These are phyloP conservation scores for Lactarius hengduanensis DNA, from an alignment of 768 basidiomycete genomes.

Conservation along the genomic window DNA sequence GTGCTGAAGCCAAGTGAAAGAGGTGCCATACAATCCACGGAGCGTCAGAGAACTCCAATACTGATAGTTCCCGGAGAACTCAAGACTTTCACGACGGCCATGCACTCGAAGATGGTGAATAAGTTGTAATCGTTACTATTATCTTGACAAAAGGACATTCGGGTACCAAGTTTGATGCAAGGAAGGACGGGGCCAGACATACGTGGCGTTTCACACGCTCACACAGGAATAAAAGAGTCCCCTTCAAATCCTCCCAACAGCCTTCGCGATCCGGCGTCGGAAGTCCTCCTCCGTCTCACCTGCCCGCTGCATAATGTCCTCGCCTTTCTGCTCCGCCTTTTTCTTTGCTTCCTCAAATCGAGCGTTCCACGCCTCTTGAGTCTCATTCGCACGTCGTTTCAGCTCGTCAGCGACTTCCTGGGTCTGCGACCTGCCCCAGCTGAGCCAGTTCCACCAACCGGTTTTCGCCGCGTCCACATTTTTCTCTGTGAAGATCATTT, in stretches of 20 bases:
- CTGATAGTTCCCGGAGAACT: no score
- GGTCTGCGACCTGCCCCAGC: conserved; percentile 23
- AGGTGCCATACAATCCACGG: background rate
- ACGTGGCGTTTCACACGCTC: background rate
- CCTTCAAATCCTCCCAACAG: conserved; percentile 17
- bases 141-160: background rate
- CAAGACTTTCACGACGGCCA: no score
- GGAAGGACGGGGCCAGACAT: background rate
- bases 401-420: conserved; percentile 17
- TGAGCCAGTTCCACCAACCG: conserved; percentile 17
- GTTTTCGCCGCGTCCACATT: conserved; percentile 20
- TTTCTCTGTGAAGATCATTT: conserved; percentile 3
- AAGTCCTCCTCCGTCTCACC: conserved; percentile 28
- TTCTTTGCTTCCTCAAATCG: conserved; percentile 26
- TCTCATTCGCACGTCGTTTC: conserved; percentile 24
- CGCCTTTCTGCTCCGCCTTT: conserved; percentile 20
- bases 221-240: background rate
- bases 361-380: conserved; percentile 14
- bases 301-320: conserved; percentile 22
- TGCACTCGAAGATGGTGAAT: background rate
- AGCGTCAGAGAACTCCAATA: no score
- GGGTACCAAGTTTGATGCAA: background rate
- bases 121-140: background rate
- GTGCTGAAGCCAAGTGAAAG: background rate
- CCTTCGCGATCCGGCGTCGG: conserved; percentile 20